A percentile compares a stretch with the other conserved stretches of the same genome.
phyloP scores from a whole-genome alignment of 148 eudicot genomes.

The Camellia sinensis region DNA sequence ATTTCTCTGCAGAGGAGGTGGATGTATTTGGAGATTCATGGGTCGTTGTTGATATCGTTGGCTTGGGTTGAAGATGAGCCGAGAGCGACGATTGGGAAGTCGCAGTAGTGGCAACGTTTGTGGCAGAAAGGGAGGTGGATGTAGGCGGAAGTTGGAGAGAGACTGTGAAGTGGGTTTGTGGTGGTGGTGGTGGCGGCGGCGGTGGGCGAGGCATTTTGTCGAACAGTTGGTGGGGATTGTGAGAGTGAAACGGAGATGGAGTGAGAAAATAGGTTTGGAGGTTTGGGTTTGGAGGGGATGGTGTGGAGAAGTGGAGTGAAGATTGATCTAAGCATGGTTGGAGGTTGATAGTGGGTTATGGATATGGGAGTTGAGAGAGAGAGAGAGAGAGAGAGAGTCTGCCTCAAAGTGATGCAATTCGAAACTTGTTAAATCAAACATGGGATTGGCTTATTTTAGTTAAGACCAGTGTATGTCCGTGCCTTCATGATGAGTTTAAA shows the following conservation, averaged over 20 bases:
- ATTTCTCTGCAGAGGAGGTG: constrained; percentile 64
- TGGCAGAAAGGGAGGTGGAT: constrained; percentile 96
- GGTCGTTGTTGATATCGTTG: constrained; percentile 66
- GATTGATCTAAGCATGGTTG: constrained; percentile 41
- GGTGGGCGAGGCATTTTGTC: constrained; percentile 59
- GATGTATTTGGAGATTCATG: constrained; percentile 62
- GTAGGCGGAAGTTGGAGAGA: constrained; percentile 83
- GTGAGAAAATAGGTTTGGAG: constrained; percentile 13
- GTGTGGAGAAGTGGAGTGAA: constrained; percentile 38
- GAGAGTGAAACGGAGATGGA: constrained; percentile 23
- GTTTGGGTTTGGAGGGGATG: constrained; percentile 34
- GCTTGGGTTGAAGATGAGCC: constrained; percentile 47
- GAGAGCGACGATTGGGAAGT: constrained; percentile 85
- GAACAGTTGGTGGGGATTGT: constrained; percentile 62
- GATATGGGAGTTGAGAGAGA: background rate
- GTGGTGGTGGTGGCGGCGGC: too few species aligned
- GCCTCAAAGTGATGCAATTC: too few species aligned
- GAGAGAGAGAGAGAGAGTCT: background rate
- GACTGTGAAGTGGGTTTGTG: constrained; percentile 29
- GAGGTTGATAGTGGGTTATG: background rate
- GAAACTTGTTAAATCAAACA: too few species aligned
- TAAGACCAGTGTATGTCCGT: too few species aligned
- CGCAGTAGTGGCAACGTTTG: constrained; percentile 95
- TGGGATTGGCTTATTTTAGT: too few species aligned
- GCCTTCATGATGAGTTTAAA: too few species aligned